These are phyloP conservation scores for Phytophthora sansomeana DNA, from an alignment of 352 stramenopile species.

Conservation along the genomic window DNA sequence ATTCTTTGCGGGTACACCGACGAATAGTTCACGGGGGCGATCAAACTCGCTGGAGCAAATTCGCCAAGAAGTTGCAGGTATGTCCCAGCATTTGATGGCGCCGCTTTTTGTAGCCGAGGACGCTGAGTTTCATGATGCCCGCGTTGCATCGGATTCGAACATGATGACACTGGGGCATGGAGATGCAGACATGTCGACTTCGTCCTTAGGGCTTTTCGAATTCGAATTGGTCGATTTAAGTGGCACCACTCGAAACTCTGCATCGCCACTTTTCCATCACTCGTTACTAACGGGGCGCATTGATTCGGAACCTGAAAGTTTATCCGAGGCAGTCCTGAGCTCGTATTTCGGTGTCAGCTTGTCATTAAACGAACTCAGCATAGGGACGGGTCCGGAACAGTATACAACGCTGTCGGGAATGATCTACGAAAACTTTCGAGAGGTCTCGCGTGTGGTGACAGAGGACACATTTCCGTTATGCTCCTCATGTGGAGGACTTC, in stretches of 20 bases:
- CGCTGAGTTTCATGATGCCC: conserved; percentile 86
- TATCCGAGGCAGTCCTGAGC: conserved; percentile 67
- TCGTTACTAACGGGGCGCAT: conserved; percentile 80
- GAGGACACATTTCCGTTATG: conserved; percentile 87
- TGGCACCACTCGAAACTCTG: conserved; percentile 62
- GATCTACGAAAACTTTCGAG: conserved; percentile 90
- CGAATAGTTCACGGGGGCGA: conserved; percentile 31
- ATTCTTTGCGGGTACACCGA: conserved; percentile 49
- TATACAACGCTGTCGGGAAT: conserved; percentile 80
- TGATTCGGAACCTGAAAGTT: conserved; percentile 74
- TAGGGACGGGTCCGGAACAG: conserved; percentile 66
- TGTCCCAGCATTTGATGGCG: conserved; percentile 82
- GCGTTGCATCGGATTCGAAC: conserved; percentile 48
- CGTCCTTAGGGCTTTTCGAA: conserved; percentile 73
- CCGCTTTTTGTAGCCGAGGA: conserved; percentile 84
- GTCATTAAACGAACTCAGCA: conserved; percentile 81
- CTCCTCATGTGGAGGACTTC: conserved; percentile 63
- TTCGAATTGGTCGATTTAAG: conserved; percentile 89
- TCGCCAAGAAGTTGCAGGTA: conserved; percentile 62
- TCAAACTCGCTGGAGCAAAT: conserved; percentile 69
- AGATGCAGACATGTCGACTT: conserved; percentile 67
- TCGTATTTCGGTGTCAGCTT: conserved; percentile 75
- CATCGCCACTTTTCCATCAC: conserved; percentile 79
- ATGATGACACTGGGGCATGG: conserved; percentile 23
- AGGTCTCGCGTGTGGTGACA: conserved; percentile 74